Evolutionary conservation across 2,329 filamentous ascomycete species (phyloP), one percentile per base, ranked within the genome.

Genomic region (Trichocomaceae sp.): DNA sequence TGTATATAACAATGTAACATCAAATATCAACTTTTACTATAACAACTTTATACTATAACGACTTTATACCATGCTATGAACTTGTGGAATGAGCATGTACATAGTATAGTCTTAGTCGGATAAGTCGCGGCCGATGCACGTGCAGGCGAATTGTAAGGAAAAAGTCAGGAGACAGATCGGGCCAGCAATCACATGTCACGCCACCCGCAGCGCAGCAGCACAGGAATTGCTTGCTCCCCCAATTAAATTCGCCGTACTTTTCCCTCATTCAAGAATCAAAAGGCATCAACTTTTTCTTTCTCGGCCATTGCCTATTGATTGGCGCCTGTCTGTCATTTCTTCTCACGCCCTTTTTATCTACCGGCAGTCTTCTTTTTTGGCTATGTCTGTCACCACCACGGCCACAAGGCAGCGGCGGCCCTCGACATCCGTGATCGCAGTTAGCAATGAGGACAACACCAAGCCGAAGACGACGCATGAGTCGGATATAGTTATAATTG

Each of bases 401-500:
- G 58, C 61, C 31, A 22, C 22, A 26, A 31, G 3, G 13, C 42
- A 52, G 47, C 26, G 17, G 23, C 44, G 31, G 44, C 44, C 54
- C 17, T 56, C 54, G 12, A 48, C 52, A 19, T 37, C 54, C 26
- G 49, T 52, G 33, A 52, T 52, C 39, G 37, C 54, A 20, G 45
- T 56, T 20, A 44, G 46, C 37, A 45, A 20, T 9, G 46, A 46
- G 17, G 22, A 54, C 6, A 29, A 44, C 20, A 47, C 17, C 26
- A 31, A 22, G 19, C n/a, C 20, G 6, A 7, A 35, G 5, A 15
- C 50, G 6, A 20, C 33, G 23, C 23, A 85, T 63, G 80, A 84
- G 63, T 81, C 80, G 59, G 93, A 99, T 65, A 84, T 96, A 35
- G 88, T 97, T 42, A 86, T 99, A 51, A 86, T 99, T 37, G 93